phyloP scores from a whole-genome alignment of 768 basidiomycete genomes.

The Cubamyces sp. region DNA sequence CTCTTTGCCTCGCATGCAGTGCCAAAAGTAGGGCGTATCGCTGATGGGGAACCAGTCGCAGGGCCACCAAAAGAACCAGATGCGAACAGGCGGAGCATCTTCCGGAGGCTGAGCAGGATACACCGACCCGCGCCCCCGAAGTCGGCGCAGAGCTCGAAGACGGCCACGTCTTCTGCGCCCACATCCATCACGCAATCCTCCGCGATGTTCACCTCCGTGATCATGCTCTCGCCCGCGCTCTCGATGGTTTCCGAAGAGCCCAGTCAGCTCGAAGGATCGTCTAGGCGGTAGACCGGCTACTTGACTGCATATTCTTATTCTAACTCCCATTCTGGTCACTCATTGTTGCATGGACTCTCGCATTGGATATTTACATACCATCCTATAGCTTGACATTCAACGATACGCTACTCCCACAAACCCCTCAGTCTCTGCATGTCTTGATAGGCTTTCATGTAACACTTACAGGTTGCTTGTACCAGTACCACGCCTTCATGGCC shows the following conservation, averaged over 20 bases:
- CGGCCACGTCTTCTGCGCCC: slow-evolving; percentile 22
- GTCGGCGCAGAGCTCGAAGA: slow-evolving; percentile 25
- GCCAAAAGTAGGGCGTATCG: no score
- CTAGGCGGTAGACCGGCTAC: neutral
- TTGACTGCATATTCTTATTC: no score
- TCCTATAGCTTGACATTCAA: no score
- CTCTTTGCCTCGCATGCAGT: neutral
- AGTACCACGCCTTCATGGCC: no score
- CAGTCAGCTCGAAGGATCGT: neutral
- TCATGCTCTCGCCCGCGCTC: slow-evolving; percentile 26
- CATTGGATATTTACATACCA: no score
- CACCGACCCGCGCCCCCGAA: slow-evolving; percentile 18
- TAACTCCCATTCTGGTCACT: no score
- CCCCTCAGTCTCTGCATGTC: no score
- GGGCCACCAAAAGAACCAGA: slow-evolving; percentile 1
- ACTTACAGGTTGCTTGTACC: no score
- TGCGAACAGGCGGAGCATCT: neutral
- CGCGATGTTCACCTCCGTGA: slow-evolving; percentile 28
- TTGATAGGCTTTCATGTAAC: no score
- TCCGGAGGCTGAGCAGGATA: slow-evolving; percentile 17
- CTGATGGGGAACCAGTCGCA: neutral
- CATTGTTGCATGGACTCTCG: no score
- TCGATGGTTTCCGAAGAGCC: slow-evolving; percentile 26
- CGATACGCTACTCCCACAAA: no score
- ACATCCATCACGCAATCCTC: slow-evolving; percentile 24